Evolutionary conservation across 2,329 filamentous ascomycete species (phyloP), one percentile per base, ranked within the genome.

Genomic region (Sclerotinia spermophila): DNA sequence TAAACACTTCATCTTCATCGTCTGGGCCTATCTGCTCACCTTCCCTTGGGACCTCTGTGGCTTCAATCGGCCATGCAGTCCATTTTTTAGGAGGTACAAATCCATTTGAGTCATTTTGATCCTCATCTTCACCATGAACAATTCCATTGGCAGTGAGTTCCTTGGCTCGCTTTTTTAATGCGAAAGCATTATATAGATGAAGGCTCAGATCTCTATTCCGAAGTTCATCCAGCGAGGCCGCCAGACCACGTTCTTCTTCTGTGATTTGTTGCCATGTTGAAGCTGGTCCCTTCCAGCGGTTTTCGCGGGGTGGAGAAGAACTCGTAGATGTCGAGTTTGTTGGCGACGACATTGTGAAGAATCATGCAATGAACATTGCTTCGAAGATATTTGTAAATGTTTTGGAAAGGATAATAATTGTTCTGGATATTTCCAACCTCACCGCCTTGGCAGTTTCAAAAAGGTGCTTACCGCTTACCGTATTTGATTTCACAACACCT

Each of bases 31-130:
- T 83, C 67, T 83, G 79, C 72, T 92, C 85, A 30, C 82, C 82
- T 21, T 84, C 82, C 24, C 83, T 81, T 2, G 92, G 92, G 11
- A 96, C 88, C 38, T 85, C 81, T 11, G 83, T 81, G 6, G 86
- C 83, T 30, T 84, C 84, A 77, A 96, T 79, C 6, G 95, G 95
- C 95, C 95, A 97, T 0, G 94, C 92, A 27, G 92, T 92, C 94
- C 95, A 97, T 6, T 78, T 74, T 71, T 86, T 87, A 0, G 86
- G 83, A 2, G 86, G 86, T 6, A 79, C 79, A 84, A 87, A 89
- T 13, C 44, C 64, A 13, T 60, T 56, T 2, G 51, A 30, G 21
- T 68, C 60, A 55, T 62, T 61, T 33, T 35, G 67, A 77, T 76
- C 71, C 79, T 80, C 71, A 74, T 78, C 75, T 40, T 78, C 59